Percentiles rank a stretch among this genome's conserved stretches.
Evolutionary conservation across 345 rosid species (phyloP).

Genomic region (Salix caprea): DNA sequence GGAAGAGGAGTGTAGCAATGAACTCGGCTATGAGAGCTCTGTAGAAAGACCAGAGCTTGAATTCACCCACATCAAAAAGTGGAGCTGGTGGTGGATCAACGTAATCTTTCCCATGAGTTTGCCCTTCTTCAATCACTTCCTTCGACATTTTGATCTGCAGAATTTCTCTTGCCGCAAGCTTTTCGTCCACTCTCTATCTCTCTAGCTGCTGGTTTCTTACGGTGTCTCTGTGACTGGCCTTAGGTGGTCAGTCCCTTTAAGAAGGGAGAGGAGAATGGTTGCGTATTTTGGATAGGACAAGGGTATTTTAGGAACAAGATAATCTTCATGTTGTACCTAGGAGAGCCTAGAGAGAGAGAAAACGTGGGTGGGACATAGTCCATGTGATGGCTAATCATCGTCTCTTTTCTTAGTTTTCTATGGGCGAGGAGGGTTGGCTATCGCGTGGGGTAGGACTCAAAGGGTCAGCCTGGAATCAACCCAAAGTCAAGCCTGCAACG

Average conservation of each 20-base stretch:
- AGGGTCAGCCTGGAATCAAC: constrained; percentile 51
- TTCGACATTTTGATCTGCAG: constrained; percentile 48
- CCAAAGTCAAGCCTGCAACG: constrained; percentile 36
- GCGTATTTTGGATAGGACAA: constrained; percentile 26
- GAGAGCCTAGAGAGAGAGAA: not conserved
- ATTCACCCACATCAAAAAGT: constrained; percentile 52
- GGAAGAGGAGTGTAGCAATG: constrained; percentile 88
- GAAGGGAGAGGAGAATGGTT: not conserved
- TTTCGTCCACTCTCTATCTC: not conserved
- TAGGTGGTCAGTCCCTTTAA: constrained; percentile 12
- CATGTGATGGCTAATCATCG: constrained; percentile 64
- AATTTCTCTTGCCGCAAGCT: not conserved
- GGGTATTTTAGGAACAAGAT: constrained; percentile 45
- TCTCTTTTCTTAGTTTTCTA: not conserved
- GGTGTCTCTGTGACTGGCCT: not conserved
- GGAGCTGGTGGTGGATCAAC: constrained; percentile 99
- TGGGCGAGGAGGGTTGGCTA: not conserved
- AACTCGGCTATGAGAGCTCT: constrained; percentile 95
- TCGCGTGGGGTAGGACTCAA: constrained; percentile 9
- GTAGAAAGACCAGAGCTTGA: constrained; percentile 84
- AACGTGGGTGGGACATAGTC: constrained; percentile 33
- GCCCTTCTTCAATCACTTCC: constrained; percentile 81
- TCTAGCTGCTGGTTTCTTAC: not conserved
- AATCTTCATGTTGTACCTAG: not conserved
- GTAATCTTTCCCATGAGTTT: constrained; percentile 65